Conservation (phyloP, 257 asterid species). For the Leptodermis oblonga region DNA sequence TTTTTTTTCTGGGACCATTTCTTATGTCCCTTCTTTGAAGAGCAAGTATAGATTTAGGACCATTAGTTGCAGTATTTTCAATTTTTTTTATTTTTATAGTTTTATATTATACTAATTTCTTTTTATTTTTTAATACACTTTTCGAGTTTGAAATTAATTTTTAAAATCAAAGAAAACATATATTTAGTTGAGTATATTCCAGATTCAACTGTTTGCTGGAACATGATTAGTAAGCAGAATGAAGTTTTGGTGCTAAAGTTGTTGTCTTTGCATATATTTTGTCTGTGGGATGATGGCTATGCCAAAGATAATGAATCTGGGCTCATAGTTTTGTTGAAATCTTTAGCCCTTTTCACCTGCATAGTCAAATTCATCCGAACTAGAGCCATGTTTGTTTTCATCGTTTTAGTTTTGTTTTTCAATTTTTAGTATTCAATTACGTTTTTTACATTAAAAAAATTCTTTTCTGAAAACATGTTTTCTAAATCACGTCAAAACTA, state of each 20-base stretch:
- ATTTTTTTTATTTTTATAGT: too few species aligned
- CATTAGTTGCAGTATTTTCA: too few species aligned
- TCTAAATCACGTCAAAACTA: too few species aligned
- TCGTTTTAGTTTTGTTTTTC: too few species aligned
- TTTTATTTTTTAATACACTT: too few species aligned
- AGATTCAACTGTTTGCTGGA: not conserved
- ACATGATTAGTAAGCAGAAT: not conserved
- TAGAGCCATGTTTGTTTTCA: too few species aligned
- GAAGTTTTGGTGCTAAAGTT: not conserved
- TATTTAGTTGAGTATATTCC: not conserved
- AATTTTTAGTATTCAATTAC: too few species aligned
- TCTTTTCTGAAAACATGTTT: too few species aligned
- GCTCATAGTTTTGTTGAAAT: not conserved
- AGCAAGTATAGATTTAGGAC: not conserved
- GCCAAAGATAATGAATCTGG: not conserved
- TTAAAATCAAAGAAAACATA: not conserved
- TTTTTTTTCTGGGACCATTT: too few species aligned
- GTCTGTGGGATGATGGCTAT: not conserved
- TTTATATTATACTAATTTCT: too few species aligned
- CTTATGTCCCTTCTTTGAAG: not conserved
- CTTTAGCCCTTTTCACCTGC: not conserved
- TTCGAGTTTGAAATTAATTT: too few species aligned
- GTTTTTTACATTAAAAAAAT: too few species aligned
- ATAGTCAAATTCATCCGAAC: not conserved
- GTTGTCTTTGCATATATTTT: not conserved